Percentiles rank a stretch among this genome's conserved stretches.
Conservation (phyloP, 768 basidiomycete genomes). For the Tylopilus felleus region DNA sequence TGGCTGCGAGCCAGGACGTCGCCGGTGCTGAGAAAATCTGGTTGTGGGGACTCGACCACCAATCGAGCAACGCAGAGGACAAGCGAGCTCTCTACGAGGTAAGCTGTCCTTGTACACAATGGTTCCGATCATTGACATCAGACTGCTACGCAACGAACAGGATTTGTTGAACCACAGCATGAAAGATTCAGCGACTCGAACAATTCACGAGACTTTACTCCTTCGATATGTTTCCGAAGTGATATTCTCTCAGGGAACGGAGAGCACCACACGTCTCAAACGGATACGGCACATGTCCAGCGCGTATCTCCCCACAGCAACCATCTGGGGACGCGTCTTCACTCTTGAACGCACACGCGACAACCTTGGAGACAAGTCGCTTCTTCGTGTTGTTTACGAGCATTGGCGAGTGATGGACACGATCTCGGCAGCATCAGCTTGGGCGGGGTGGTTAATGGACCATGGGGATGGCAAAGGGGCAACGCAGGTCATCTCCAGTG, state of each 20-base stretch:
- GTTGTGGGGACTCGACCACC: conserved; percentile 49
- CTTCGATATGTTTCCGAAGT: conserved; percentile 41
- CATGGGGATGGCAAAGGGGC: conserved; percentile 42
- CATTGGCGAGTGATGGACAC: conserved; percentile 41
- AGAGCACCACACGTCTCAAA: conserved; percentile 19
- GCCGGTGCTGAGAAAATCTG: conserved; percentile 42
- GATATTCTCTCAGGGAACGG: conserved; percentile 20
- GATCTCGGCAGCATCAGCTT: conserved; percentile 39
- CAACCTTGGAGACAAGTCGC: conserved; percentile 13
- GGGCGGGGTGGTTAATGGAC: conserved; percentile 47
- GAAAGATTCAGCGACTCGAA: conserved; percentile 35
- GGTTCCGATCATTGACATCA: not conserved
- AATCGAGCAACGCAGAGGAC: conserved; percentile 9
- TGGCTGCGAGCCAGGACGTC: conserved; percentile 21
- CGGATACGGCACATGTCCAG: conserved; percentile 40
- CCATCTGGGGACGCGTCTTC: conserved; percentile 46
- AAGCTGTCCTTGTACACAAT: not conserved
- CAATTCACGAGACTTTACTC: conserved; percentile 47
- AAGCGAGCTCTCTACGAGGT: conserved; percentile 35
- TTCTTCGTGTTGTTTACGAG: conserved; percentile 35
- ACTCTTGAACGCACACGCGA: conserved; percentile 23
- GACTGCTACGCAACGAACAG: conserved; percentile 27
- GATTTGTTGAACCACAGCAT: conserved; percentile 46
- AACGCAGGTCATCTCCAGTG: conserved; percentile 34
- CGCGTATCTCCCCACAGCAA: conserved; percentile 40